Percentiles rank a stretch among this genome's conserved stretches.
Conservation (phyloP, 1,139 yeast genomes). For the Geotrichum restrictum region DNA sequence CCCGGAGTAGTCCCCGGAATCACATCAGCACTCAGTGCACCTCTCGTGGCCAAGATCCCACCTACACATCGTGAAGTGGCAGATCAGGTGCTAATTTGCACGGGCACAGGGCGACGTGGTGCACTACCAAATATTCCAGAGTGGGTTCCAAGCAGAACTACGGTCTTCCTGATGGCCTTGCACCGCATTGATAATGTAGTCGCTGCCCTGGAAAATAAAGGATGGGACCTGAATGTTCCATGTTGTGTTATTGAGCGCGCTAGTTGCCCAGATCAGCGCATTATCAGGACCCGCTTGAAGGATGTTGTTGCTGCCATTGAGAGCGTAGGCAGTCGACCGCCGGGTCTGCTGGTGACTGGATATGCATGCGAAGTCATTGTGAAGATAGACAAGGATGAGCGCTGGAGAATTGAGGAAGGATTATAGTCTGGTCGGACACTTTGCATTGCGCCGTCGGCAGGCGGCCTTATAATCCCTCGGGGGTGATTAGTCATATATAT, state of each 20-base stretch:
- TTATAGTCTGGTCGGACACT: conserved; percentile 2
- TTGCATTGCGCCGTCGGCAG: background rate
- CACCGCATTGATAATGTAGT: conserved; percentile 74
- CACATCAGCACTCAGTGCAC: conserved; percentile 87
- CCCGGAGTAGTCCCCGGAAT: conserved; percentile 84
- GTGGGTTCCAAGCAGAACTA: conserved; percentile 67
- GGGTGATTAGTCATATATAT: background rate
- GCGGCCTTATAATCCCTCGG: background rate
- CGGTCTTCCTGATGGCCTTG: conserved; percentile 85
- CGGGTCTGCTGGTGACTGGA: conserved; percentile 84
- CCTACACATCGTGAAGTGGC: conserved; percentile 91
- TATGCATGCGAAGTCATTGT: conserved; percentile 61
- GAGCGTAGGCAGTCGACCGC: conserved; percentile 86
- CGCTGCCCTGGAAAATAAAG: conserved; percentile 49
- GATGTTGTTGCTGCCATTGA: conserved; percentile 70
- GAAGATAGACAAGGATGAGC: conserved; percentile 33
- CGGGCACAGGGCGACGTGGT: conserved; percentile 93
- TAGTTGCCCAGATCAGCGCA: conserved; percentile 87
- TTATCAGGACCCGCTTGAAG: conserved; percentile 67
- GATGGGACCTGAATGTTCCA: conserved; percentile 72
- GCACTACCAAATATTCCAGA: conserved; percentile 75
- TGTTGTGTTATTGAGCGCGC: conserved; percentile 88
- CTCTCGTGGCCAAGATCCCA: conserved; percentile 79
- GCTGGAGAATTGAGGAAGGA: conserved; percentile 65
- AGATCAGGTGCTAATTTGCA: conserved; percentile 87